These are phyloP conservation scores for Pythium phragmiticola DNA, from an alignment of 352 stramenopile species.

Conservation along the genomic window DNA sequence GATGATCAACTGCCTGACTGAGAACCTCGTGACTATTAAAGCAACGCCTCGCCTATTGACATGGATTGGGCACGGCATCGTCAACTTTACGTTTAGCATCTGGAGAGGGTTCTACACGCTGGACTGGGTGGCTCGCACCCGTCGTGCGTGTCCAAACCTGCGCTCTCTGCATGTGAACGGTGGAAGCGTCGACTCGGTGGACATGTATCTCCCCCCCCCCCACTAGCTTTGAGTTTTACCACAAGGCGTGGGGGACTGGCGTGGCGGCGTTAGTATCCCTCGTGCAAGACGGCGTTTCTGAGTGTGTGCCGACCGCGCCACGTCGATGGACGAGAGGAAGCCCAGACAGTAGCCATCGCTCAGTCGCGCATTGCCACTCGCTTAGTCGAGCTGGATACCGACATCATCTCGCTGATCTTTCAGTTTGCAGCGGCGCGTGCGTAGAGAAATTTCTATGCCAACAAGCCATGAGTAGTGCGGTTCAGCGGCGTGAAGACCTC, in stretches of 20 bases:
- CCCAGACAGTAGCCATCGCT: neutral
- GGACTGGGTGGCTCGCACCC: neutral
- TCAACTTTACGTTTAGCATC: conserved; percentile 3
- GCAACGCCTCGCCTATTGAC: neutral
- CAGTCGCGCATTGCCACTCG: neutral
- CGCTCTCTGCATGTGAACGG: conserved; percentile 7
- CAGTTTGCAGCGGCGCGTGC: conserved; percentile 3
- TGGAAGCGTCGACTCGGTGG: conserved; percentile 14
- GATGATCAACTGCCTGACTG: neutral
- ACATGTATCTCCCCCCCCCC: conserved; percentile 12
- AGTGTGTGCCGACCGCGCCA: neutral
- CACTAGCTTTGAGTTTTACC: neutral
- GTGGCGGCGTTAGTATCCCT: neutral
- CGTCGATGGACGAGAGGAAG: neutral
- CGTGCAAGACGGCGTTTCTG: conserved; percentile 13
- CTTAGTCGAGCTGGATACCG: neutral
- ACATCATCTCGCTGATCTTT: neutral
- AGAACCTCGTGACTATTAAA: conserved; percentile 1
- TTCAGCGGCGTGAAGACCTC: neutral
- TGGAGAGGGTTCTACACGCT: conserved; percentile 5
- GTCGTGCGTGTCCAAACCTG: conserved; percentile 2
- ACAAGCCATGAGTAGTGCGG: neutral
- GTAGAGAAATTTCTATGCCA: neutral
- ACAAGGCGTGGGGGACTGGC: conserved; percentile 8
- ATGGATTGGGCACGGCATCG: conserved; percentile 2